Conservation (phyloP, 257 asterid genomes). For the Eustoma russellianum region DNA sequence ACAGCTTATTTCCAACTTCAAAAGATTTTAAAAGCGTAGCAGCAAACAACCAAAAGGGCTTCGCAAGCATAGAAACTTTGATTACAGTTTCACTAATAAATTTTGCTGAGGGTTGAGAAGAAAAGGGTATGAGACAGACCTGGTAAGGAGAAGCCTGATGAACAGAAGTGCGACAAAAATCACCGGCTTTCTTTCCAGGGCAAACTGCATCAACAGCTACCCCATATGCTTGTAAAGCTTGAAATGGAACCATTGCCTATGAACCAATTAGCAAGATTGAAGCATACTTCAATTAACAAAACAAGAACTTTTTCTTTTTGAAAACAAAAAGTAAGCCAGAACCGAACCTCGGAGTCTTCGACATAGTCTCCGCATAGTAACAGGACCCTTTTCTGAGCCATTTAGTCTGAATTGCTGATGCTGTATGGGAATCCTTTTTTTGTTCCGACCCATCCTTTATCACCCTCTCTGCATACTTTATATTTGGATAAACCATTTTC, state of each 20-base stretch:
- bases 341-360: constrained; percentile 76
- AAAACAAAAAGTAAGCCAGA: constrained; percentile 4
- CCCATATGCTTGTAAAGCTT: constrained; percentile 84
- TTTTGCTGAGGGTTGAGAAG: not conserved
- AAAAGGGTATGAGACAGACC: constrained; percentile 25
- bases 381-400: constrained; percentile 53
- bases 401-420: too few relatives aligned
- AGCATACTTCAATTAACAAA: not conserved
- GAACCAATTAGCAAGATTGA: not conserved
- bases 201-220: constrained; percentile 84
- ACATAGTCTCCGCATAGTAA: constrained; percentile 78
- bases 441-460: too few relatives aligned
- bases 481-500: too few relatives aligned
- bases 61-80: too few relatives aligned
- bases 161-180: constrained; percentile 72
- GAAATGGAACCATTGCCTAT: constrained; percentile 96
- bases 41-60: too few relatives aligned
- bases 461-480: too few relatives aligned
- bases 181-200: constrained; percentile 94
- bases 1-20: too few relatives aligned
- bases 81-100: not conserved
- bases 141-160: constrained; percentile 65
- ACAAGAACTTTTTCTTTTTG: not conserved
- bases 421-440: too few relatives aligned
- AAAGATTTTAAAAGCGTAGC: too few relatives aligned